Conservation (phyloP, 1,139 yeast genomes). For the Hansenula sp. region DNA sequence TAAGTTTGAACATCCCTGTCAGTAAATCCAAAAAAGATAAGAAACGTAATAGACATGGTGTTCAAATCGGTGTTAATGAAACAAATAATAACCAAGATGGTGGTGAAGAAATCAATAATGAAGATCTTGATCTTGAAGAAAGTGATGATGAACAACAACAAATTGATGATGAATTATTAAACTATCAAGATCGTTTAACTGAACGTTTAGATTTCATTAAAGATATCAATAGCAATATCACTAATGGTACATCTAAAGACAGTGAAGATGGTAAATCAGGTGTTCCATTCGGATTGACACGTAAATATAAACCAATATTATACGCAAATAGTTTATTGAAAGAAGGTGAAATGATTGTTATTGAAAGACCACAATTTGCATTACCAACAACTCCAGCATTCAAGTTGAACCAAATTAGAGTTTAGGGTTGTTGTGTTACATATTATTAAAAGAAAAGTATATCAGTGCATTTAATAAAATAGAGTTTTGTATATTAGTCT, state of each 20-base stretch:
- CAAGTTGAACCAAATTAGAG: conserved; percentile 61
- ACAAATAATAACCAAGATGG: conserved; percentile 24
- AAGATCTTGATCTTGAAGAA: conserved; percentile 27
- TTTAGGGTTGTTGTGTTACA: conserved; percentile 27
- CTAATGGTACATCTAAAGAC: conserved; percentile 12
- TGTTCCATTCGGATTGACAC: conserved; percentile 69
- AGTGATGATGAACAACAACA: conserved; percentile 22
- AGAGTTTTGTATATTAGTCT: no score
- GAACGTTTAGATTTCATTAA: conserved; percentile 24
- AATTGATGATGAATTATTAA: conserved; percentile 8
- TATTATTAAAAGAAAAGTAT: background rate
- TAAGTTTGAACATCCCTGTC: conserved; percentile 54
- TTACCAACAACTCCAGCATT: conserved; percentile 72
- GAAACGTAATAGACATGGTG: conserved; percentile 65
- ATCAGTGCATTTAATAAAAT: background rate
- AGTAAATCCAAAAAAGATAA: conserved; percentile 36
- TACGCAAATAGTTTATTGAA: conserved; percentile 54
- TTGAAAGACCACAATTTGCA: conserved; percentile 72
- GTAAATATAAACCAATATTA: conserved; percentile 73
- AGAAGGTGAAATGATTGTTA: conserved; percentile 57
- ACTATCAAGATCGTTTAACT: conserved; percentile 12
- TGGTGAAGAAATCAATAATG: conserved; percentile 22
- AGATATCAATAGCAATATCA: conserved; percentile 23
- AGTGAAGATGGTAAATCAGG: conserved; percentile 7
- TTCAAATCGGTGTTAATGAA: conserved; percentile 40